These are phyloP conservation scores for Phytophthora sp. DNA, from an alignment of 352 stramenopile genomes.

Conservation along the genomic window DNA sequence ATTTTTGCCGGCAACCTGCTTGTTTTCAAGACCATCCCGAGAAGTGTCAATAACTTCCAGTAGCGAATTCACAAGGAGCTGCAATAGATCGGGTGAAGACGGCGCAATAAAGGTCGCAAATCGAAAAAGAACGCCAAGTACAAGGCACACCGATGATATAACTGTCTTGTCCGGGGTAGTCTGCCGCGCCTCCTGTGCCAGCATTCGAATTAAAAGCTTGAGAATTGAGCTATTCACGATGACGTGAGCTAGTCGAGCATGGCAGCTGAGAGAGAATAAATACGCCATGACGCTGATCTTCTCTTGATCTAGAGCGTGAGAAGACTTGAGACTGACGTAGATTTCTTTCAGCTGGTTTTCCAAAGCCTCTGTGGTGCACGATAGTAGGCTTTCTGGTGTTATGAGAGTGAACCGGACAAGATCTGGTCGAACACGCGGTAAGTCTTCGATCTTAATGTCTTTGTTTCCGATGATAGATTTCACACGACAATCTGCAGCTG, in stretches of 20 bases:
- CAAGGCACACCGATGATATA: constrained; percentile 54
- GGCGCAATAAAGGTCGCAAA: constrained; percentile 75
- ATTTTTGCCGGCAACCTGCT: not conserved
- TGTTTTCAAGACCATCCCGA: not conserved
- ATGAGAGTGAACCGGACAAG: constrained; percentile 49
- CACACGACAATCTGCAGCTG: constrained; percentile 55
- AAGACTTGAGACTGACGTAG: constrained; percentile 68
- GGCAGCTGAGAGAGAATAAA: constrained; percentile 58
- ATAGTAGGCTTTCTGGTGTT: constrained; percentile 48
- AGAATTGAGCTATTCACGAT: constrained; percentile 87
- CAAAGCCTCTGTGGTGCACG: constrained; percentile 52
- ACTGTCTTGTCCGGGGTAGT: constrained; percentile 23
- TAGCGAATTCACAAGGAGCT: constrained; percentile 51
- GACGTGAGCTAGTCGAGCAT: constrained; percentile 72
- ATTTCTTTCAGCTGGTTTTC: constrained; percentile 80
- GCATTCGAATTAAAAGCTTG: constrained; percentile 60
- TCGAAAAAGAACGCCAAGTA: constrained; percentile 72
- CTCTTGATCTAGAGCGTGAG: constrained; percentile 30
- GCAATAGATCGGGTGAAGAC: constrained; percentile 63
- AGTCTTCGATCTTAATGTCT: constrained; percentile 49
- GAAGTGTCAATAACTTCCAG: constrained; percentile 20
- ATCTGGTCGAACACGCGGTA: constrained; percentile 34
- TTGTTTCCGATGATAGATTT: constrained; percentile 69
- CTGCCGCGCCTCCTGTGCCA: constrained; percentile 39
- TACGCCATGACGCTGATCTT: constrained; percentile 65